Evolutionary conservation across 352 stramenopile genomes (phyloP).

Genomic region (Phytophthora chlamydospora): DNA sequence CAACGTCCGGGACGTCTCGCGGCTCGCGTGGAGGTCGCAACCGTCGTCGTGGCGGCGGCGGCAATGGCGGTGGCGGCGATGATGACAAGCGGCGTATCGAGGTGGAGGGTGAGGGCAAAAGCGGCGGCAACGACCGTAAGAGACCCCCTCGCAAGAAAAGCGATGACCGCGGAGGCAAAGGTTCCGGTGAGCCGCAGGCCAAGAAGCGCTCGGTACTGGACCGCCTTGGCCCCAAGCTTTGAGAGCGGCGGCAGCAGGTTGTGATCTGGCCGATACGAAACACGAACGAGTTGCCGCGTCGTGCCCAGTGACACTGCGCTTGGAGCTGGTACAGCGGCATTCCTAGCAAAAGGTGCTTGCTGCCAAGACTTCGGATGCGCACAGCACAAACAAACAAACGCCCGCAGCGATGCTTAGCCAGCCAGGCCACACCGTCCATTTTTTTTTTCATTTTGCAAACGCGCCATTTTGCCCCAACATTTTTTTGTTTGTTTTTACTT

Average conservation of each 20-base stretch:
- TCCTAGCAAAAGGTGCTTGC: too few species aligned
- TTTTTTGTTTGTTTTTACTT: neutral
- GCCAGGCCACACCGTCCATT: neutral
- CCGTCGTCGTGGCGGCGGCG: constrained; percentile 40
- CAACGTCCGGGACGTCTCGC: constrained; percentile 37
- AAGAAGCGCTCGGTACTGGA: constrained; percentile 89
- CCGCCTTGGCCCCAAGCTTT: constrained; percentile 77
- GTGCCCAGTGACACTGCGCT: too few species aligned
- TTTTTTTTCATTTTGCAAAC: neutral
- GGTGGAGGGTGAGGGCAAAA: constrained; percentile 42
- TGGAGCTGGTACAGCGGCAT: too few species aligned
- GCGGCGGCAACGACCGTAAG: constrained; percentile 41
- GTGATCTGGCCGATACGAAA: neutral
- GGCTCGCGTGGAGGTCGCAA: constrained; percentile 39
- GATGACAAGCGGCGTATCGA: constrained; percentile 66
- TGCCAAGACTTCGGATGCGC: too few species aligned
- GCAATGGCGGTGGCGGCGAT: constrained; percentile 13
- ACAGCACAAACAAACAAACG: too few species aligned
- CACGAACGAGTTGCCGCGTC: neutral
- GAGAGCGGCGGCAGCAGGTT: neutral
- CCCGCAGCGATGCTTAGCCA: too few species aligned
- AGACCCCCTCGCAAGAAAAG: constrained; percentile 45
- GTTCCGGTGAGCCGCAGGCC: constrained; percentile 56
- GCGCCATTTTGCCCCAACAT: neutral
- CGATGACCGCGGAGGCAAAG: constrained; percentile 51